Conservation (phyloP, 139 green algal species). For the Volvox africanus region DNA sequence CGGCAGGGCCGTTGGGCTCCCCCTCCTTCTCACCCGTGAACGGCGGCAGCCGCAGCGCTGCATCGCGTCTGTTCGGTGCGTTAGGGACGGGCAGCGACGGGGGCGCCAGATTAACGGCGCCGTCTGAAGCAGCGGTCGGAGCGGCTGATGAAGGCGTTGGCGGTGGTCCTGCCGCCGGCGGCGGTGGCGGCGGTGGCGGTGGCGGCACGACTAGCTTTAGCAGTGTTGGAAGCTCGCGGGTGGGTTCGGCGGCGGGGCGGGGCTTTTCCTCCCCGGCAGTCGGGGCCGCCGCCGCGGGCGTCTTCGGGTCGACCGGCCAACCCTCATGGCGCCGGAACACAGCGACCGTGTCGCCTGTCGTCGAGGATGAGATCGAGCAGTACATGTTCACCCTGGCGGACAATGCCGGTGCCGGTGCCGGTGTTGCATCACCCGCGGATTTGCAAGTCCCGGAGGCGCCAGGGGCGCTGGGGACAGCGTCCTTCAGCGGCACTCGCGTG, state of each 20-base stretch:
- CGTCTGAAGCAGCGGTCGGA: not conserved
- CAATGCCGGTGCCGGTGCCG: not conserved
- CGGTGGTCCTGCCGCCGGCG: not conserved
- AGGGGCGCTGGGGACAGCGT: not conserved
- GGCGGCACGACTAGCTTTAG: not conserved
- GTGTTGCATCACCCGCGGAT: not conserved
- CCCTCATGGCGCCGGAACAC: not conserved
- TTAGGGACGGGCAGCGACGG: not conserved
- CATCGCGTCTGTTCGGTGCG: not conserved
- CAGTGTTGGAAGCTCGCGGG: not conserved
- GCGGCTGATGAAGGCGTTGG: not conserved
- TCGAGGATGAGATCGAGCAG: constrained; percentile 5
- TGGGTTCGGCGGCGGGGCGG: not conserved
- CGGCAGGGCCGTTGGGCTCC: too few relatives aligned
- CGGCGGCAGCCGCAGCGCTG: not conserved
- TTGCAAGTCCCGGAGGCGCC: not conserved
- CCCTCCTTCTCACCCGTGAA: not conserved
- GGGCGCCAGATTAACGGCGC: not conserved
- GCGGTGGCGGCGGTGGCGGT: not conserved
- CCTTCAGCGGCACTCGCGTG: too few relatives aligned
- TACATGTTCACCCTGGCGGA: not conserved
- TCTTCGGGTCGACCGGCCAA: not conserved
- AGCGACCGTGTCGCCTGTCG: not conserved
- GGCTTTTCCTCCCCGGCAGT: not conserved
- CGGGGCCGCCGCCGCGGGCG: not conserved